Evolutionary conservation across 352 stramenopile genomes (phyloP).

Genomic region (Globisporangium okanoganense): DNA sequence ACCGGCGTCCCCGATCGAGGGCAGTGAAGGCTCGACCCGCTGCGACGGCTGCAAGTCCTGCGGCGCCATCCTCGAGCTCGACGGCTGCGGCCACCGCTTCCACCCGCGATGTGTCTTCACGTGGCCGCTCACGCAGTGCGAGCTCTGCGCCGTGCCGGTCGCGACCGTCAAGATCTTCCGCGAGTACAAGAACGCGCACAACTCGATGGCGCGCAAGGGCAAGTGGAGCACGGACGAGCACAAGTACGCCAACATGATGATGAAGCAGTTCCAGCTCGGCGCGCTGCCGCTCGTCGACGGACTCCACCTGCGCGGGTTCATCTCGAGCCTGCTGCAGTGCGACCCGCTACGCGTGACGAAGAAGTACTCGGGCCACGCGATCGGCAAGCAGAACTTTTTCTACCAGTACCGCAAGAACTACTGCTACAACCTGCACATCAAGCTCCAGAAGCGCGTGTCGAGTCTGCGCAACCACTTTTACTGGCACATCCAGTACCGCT

Average conservation of each 20-base stretch:
- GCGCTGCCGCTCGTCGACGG: conserved; percentile 59
- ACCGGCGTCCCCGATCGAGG: not conserved
- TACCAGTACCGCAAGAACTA: conserved; percentile 57
- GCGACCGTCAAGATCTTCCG: conserved; percentile 46
- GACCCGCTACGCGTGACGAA: conserved; percentile 81
- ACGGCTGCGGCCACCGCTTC: conserved; percentile 71
- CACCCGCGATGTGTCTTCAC: conserved; percentile 72
- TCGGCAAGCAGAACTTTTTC: conserved; percentile 80
- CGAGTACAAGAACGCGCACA: conserved; percentile 30
- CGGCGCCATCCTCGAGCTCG: conserved; percentile 62
- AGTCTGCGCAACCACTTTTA: conserved; percentile 81
- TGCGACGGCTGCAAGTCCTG: conserved; percentile 72
- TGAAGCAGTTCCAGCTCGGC: conserved; percentile 79
- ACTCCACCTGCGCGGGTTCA: conserved; percentile 69
- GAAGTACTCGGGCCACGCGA: conserved; percentile 68
- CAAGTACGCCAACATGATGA: conserved; percentile 80
- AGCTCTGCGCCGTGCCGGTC: conserved; percentile 50
- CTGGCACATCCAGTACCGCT: conserved; percentile 77
- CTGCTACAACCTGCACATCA: conserved; percentile 76
- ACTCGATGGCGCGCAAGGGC: conserved; percentile 57
- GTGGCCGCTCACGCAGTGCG: conserved; percentile 62
- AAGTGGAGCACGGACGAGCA: conserved; percentile 76
- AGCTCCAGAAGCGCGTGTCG: conserved; percentile 75
- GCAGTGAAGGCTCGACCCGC: conserved; percentile 44
- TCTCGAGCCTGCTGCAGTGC: conserved; percentile 74